phyloP scores from a whole-genome alignment of 225 moss, liverwort and hornwort species.

The Anthoceros angustus region DNA sequence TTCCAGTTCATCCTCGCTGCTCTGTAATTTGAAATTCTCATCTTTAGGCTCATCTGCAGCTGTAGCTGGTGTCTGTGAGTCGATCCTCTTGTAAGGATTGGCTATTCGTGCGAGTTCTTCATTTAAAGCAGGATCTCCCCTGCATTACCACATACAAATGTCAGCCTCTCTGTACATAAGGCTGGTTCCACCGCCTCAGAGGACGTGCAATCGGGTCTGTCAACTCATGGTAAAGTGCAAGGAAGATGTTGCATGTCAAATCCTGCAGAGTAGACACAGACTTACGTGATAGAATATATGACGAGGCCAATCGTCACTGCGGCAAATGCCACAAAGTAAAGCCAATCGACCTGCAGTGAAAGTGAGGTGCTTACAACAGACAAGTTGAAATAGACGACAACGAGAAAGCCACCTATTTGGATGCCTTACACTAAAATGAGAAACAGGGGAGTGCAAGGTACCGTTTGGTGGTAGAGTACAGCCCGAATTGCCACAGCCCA shows the following conservation, averaged over 20 bases:
- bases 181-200: neutral
- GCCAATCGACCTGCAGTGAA: conserved; percentile 12
- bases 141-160: neutral
- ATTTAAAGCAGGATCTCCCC: neutral
- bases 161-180: neutral
- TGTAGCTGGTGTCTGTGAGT: neutral
- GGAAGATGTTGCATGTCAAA: neutral
- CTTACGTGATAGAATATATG: conserved; percentile 18
- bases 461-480: conserved; percentile 45
- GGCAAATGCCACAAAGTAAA: conserved; percentile 41
- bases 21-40: neutral
- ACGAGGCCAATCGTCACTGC: conserved; percentile 30
- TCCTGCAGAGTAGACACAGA: neutral
- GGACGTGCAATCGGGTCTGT: too few species aligned
- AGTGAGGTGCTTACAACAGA: neutral
- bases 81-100: neutral
- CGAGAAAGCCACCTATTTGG: neutral
- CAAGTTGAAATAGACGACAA: neutral
- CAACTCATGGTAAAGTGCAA: neutral
- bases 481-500: conserved; percentile 76
- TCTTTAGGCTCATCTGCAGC: neutral
- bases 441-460: conserved; percentile 2
- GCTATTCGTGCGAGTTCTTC: neutral
- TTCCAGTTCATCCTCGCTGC: neutral
- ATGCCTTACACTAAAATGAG: neutral